Percentiles rank a stretch among this genome's conserved stretches.
Conservation (phyloP, 2,329 filamentous ascomycete genomes). For the Penicillium sp. region DNA sequence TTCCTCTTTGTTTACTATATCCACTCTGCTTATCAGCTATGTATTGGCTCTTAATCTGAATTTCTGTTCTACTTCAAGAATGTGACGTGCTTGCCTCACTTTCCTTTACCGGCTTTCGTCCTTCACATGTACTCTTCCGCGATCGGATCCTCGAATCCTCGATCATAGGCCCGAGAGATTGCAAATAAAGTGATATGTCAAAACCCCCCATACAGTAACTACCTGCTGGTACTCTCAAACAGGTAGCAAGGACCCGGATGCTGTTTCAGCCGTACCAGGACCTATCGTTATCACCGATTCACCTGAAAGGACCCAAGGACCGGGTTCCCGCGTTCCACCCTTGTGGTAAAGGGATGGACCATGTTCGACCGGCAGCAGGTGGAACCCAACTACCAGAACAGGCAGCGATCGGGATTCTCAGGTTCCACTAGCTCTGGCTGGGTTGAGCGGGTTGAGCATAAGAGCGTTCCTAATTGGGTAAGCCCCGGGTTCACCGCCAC, state of each 20-base stretch:
- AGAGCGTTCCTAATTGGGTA: conserved; percentile 15
- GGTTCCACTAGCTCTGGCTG: neutral
- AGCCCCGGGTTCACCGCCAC: conserved; percentile 20
- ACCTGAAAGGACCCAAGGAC: conserved; percentile 10
- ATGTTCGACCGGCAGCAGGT: conserved; percentile 1
- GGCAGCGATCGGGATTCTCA: neutral
- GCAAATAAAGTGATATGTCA: conserved; percentile 18
- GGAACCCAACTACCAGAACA: neutral
- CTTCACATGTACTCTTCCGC: neutral
- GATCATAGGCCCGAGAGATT: neutral
- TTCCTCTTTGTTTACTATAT: neutral
- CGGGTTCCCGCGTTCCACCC: conserved; percentile 5
- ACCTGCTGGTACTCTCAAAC: neutral
- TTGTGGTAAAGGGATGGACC: conserved; percentile 11
- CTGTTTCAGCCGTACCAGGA: neutral
- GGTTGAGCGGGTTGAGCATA: neutral
- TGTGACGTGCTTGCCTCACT: conserved; percentile 2
- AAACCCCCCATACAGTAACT: neutral
- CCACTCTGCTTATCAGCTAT: neutral
- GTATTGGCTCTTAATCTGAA: too few relatives aligned
- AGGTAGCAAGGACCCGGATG: conserved; percentile 3
- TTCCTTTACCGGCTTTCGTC: neutral
- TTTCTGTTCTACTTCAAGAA: neutral
- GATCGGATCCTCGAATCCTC: neutral
- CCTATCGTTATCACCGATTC: conserved; percentile 4